A percentile compares a stretch with the other conserved stretches of the same genome.
Conservation (phyloP, 139 green algal genomes). For the Chlamydomonas sphaeroides region DNA sequence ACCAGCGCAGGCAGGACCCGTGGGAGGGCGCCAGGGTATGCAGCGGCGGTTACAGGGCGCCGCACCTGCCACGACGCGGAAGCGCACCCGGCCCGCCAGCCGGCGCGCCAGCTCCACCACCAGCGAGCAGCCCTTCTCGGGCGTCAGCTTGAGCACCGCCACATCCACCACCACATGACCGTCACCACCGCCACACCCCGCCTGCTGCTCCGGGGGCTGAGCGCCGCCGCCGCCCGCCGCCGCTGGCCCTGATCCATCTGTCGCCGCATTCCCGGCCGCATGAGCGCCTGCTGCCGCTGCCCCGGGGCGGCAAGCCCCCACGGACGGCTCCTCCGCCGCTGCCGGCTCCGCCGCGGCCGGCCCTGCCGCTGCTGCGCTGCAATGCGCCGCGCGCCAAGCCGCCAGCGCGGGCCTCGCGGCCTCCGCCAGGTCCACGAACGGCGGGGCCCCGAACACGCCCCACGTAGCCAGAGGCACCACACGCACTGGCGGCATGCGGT, state of each 20-base stretch:
- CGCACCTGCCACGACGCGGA: constrained; percentile 49
- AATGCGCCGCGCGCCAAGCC: constrained; percentile 1
- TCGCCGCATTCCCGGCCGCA: neutral
- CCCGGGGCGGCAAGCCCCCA: too few relatives aligned
- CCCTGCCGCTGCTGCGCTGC: too few relatives aligned
- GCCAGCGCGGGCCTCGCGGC: neutral
- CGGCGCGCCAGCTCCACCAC: constrained; percentile 43
- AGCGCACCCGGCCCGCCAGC: constrained; percentile 28
- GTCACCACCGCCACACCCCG: too few relatives aligned
- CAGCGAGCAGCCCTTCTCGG: constrained; percentile 56
- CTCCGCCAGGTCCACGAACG: constrained; percentile 45
- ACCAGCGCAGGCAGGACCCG: too few relatives aligned
- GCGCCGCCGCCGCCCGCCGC: neutral
- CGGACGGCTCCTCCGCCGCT: too few relatives aligned
- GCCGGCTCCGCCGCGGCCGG: too few relatives aligned
- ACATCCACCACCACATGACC: neutral
- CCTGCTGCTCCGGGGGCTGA: too few relatives aligned
- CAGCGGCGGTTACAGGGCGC: neutral
- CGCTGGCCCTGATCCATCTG: too few relatives aligned
- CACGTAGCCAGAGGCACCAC: constrained; percentile 49
- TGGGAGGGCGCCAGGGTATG: neutral
- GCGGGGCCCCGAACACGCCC: constrained; percentile 49
- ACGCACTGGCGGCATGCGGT: neutral
- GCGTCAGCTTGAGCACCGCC: constrained; percentile 48
- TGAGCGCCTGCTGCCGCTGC: neutral